These are phyloP conservation scores for Roridomyces roridus DNA, from an alignment of 768 basidiomycete species.

Conservation along the genomic window DNA sequence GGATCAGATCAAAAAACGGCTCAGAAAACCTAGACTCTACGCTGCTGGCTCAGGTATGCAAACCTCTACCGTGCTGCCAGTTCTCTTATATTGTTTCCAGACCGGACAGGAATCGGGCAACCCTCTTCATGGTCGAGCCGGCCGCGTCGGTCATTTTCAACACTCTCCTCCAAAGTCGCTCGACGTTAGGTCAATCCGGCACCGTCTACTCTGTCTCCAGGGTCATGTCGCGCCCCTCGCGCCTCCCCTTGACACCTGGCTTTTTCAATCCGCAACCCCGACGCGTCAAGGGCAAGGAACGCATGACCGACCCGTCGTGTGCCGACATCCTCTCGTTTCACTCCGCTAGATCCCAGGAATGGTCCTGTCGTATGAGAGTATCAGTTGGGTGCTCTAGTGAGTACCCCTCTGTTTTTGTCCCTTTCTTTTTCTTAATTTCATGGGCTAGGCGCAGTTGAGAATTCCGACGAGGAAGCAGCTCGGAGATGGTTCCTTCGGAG, in stretches of 20 bases:
- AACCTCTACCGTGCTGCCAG: not conserved
- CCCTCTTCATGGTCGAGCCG: constrained; percentile 39
- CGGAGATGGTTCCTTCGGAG: constrained; percentile 1
- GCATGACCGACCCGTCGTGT: constrained; percentile 36
- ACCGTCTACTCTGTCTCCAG: constrained; percentile 14
- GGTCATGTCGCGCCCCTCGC: constrained; percentile 18
- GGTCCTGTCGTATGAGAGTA: constrained; percentile 54
- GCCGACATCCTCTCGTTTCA: constrained; percentile 35
- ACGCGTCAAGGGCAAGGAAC: constrained; percentile 61
- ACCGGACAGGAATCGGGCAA: constrained; percentile 38
- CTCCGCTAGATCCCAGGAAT: constrained; percentile 47
- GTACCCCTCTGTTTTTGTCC: constrained; percentile 25
- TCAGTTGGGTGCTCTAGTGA: constrained; percentile 57
- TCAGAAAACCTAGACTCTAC: not conserved
- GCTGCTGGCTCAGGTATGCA: not conserved
- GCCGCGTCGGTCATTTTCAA: constrained; percentile 46
- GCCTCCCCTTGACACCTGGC: constrained; percentile 40
- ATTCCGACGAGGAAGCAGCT: not conserved
- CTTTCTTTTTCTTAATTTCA: not conserved
- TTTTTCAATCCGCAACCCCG: constrained; percentile 64
- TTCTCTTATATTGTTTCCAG: not conserved
- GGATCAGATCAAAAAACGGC: too few species aligned
- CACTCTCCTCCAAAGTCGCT: constrained; percentile 15
- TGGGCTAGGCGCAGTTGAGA: not conserved
- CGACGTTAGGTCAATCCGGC: not conserved